A percentile compares a stretch with the other conserved stretches of the same genome.
Conservation (phyloP, 306 rosid genomes). For the Dalbergia cochinchinensis region DNA sequence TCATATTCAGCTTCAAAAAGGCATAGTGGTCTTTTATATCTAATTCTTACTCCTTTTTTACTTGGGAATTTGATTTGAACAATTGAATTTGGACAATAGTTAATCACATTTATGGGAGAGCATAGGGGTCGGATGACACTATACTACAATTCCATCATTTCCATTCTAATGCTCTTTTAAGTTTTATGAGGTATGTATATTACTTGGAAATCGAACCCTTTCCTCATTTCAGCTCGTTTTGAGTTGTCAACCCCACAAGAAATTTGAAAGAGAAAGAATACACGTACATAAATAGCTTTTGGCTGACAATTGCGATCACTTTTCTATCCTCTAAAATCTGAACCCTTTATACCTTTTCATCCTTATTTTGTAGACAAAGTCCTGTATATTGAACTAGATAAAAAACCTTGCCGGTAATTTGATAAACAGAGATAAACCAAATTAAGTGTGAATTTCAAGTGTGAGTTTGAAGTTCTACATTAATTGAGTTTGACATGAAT, state of each 20-base stretch:
- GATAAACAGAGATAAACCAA: neutral
- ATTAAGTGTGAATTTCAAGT: too few relatives aligned
- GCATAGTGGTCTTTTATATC: conserved; percentile 20
- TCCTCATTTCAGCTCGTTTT: conserved; percentile 4
- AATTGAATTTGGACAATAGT: conserved; percentile 20
- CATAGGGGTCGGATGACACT: conserved; percentile 44
- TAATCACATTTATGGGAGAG: conserved; percentile 48
- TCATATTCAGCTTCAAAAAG: conserved; percentile 49
- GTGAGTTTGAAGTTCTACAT: too few relatives aligned
- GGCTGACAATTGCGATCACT: conserved; percentile 3
- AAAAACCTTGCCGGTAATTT: neutral
- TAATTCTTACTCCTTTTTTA: conserved; percentile 33
- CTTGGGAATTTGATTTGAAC: conserved; percentile 39
- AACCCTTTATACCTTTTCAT: neutral
- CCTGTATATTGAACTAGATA: neutral
- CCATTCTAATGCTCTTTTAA: neutral
- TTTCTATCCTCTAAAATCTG: neutral
- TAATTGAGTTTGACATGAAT: too few relatives aligned
- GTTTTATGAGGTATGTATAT: conserved; percentile 29
- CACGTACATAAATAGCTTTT: neutral
- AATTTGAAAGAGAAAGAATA: conserved; percentile 16
- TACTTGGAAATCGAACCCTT: conserved; percentile 41
- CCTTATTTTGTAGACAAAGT: neutral
- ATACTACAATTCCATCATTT: conserved; percentile 37
- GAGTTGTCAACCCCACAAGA: conserved; percentile 42